phyloP scores from a whole-genome alignment of 2,329 filamentous ascomycete genomes.

The Akanthomyces lecanii region DNA sequence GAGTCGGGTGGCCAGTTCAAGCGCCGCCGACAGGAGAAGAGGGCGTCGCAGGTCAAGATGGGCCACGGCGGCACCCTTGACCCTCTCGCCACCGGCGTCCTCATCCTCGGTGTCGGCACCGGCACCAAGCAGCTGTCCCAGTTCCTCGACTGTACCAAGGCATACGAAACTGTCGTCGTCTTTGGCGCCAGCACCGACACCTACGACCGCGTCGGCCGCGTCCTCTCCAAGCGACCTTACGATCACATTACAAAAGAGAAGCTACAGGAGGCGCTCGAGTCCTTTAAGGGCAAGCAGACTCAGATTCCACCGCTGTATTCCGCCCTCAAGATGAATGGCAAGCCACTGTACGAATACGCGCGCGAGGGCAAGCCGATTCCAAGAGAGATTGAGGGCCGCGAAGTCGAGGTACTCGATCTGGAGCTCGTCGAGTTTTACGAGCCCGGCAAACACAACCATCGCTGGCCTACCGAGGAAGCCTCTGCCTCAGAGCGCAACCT shows the following conservation, averaged over 20 bases:
- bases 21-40: conserved; percentile 54
- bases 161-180: conserved; percentile 82
- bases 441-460: conserved; percentile 72
- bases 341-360: conserved; percentile 94
- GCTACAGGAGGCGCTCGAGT: conserved; percentile 70
- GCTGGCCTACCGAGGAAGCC: conserved; percentile 77
- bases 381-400: conserved; percentile 73
- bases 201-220: conserved; percentile 82
- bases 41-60: conserved; percentile 74
- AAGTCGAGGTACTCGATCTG: conserved; percentile 72
- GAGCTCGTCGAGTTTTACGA: conserved; percentile 83
- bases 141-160: conserved; percentile 87
- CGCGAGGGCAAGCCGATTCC: conserved; percentile 84
- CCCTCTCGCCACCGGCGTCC: conserved; percentile 85
- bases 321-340: conserved; percentile 87
- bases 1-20: conserved; percentile 58
- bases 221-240: conserved; percentile 71
- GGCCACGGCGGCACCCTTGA: conserved; percentile 95
- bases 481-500: conserved; percentile 69
- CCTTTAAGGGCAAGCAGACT: conserved; percentile 77
- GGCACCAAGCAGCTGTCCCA: conserved; percentile 78
- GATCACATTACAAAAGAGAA: conserved; percentile 74
- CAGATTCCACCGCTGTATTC: conserved; percentile 93
- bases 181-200: conserved; percentile 92
- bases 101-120: conserved; percentile 81